Evolutionary conservation across 176 grass and related monocot genomes (phyloP).

Genomic region (Thalia dealbata): DNA sequence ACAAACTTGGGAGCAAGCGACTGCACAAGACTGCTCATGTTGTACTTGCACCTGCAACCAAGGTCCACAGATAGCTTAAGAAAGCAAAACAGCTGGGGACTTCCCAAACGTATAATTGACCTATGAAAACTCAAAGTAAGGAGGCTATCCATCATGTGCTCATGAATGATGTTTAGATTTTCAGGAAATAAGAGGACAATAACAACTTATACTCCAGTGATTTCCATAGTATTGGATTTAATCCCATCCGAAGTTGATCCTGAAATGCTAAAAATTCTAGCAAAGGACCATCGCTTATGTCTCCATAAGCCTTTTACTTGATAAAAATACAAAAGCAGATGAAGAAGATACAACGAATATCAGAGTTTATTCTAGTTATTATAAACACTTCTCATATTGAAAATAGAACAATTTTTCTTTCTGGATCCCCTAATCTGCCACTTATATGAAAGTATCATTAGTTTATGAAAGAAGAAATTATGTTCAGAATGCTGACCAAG

Average conservation of each 20-base stretch:
- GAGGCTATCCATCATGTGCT: too few relatives aligned
- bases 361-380: neutral
- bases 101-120: neutral
- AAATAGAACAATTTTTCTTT: neutral
- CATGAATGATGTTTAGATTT: too few relatives aligned
- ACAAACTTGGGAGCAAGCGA: slow-evolving; percentile 22
- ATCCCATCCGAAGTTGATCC: neutral
- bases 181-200: neutral
- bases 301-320: neutral
- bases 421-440: neutral
- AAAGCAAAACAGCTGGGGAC: too few relatives aligned
- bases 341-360: neutral
- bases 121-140: neutral
- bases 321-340: neutral
- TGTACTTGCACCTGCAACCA: slow-evolving; percentile 1
- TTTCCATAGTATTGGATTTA: neutral
- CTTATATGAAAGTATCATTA: neutral
- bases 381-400: neutral
- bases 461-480: neutral
- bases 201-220: neutral
- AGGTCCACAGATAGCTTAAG: neutral
- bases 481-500: neutral
- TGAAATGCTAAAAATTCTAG: neutral
- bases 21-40: slow-evolving; percentile 33
- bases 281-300: neutral